Evolutionary conservation across 345 rosid species (phyloP).

Genomic region (Geranium rotundifolium): DNA sequence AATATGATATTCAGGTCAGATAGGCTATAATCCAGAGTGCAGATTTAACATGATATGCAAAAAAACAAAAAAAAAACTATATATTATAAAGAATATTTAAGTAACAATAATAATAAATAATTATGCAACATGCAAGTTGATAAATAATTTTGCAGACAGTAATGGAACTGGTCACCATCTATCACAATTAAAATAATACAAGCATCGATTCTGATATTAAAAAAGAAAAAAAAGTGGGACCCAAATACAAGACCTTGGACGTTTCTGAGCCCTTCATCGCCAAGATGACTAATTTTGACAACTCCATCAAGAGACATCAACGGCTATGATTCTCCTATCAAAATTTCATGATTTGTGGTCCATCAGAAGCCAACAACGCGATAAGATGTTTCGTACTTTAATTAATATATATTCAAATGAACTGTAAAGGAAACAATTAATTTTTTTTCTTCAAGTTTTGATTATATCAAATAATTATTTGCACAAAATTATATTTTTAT

Average conservation of each 20-base stretch:
- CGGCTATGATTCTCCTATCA: background rate
- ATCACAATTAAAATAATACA: background rate
- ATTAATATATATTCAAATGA: slow-evolving; percentile 6
- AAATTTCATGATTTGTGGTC: background rate
- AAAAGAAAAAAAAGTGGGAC: background rate
- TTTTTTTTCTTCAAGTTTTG: background rate
- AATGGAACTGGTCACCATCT: background rate
- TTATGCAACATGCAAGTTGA: background rate
- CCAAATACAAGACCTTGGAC: background rate
- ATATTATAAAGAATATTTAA: no score
- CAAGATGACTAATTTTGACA: background rate
- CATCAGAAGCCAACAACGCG: background rate
- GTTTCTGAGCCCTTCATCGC: background rate
- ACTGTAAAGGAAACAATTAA: slow-evolving; percentile 2
- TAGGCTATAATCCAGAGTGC: no score
- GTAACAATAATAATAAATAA: no score
- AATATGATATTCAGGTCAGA: no score
- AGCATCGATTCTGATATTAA: background rate
- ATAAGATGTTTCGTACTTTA: slow-evolving; percentile 4
- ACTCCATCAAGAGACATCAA: background rate
- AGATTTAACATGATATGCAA: no score
- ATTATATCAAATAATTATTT: no score
- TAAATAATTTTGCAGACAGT: background rate
- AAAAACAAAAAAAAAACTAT: no score
- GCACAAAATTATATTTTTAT: no score